Percentiles rank a stretch among this genome's conserved stretches.
Evolutionary conservation across 2,329 filamentous ascomycete species (phyloP).

Genomic region (Colletotrichum sp.): DNA sequence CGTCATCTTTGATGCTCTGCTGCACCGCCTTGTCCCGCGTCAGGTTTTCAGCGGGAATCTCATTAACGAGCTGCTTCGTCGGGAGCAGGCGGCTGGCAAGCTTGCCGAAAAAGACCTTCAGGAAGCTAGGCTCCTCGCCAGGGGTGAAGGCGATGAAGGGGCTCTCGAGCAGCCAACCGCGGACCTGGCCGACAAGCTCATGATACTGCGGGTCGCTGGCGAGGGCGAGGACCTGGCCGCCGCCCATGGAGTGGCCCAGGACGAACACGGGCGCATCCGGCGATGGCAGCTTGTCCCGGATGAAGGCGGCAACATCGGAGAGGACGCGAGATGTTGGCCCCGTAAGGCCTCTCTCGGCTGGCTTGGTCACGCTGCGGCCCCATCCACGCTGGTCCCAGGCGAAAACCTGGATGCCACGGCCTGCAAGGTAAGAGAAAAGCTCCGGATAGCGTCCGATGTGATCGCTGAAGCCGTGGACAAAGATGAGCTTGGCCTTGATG

Average conservation of each 20-base stretch:
- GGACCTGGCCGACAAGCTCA: slow-evolving; percentile 63
- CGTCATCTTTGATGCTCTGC: slow-evolving; percentile 66
- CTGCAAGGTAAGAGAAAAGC: slow-evolving; percentile 74
- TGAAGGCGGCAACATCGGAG: slow-evolving; percentile 78
- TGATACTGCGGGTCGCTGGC: slow-evolving; percentile 54
- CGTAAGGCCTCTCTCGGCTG: slow-evolving; percentile 71
- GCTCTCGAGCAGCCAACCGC: slow-evolving; percentile 77
- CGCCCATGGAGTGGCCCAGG: slow-evolving; percentile 92
- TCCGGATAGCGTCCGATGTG: slow-evolving; percentile 79
- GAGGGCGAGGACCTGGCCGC: slow-evolving; percentile 73
- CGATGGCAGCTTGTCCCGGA: slow-evolving; percentile 61
- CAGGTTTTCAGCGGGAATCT: slow-evolving; percentile 67
- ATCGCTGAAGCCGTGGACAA: slow-evolving; percentile 91
- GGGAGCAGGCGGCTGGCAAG: slow-evolving; percentile 73
- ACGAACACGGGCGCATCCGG: slow-evolving; percentile 72
- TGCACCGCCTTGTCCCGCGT: slow-evolving; percentile 70
- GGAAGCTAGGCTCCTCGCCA: slow-evolving; percentile 63
- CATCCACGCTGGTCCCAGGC: slow-evolving; percentile 89
- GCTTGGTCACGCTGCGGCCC: slow-evolving; percentile 72
- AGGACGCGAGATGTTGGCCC: slow-evolving; percentile 77
- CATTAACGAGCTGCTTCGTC: slow-evolving; percentile 67
- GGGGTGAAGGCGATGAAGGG: slow-evolving; percentile 79
- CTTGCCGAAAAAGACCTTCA: slow-evolving; percentile 70
- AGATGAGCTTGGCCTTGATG: slow-evolving; percentile 74
- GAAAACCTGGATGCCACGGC: slow-evolving; percentile 75